Evolutionary conservation across 1,284 basidiomycete species (phyloP).

Genomic region (Ganoderma leucocontextum): DNA sequence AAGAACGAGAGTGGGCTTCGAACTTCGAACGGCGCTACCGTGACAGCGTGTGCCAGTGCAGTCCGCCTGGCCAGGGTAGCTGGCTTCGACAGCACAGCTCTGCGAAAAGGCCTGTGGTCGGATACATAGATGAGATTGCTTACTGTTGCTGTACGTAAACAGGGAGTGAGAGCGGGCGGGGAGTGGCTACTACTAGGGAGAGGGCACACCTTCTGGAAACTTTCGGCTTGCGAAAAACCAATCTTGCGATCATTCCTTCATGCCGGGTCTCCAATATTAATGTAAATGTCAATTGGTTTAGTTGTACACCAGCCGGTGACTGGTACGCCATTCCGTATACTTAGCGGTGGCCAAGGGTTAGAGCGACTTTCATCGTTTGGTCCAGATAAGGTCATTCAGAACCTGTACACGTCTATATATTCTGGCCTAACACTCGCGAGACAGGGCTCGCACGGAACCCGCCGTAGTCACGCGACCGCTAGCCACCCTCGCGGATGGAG

Average conservation of each 20-base stretch:
- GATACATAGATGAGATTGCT: not conserved
- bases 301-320: not conserved
- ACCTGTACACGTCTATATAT: not conserved
- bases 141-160: slow-evolving; percentile 15
- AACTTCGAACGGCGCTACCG: not conserved
- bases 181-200: not conserved
- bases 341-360: not conserved
- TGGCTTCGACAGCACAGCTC: slow-evolving; percentile 22
- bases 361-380: not conserved
- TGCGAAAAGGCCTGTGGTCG: not conserved
- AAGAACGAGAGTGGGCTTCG: not conserved
- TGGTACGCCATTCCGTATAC: not conserved
- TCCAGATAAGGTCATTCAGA: not conserved
- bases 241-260: not conserved
- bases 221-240: not conserved
- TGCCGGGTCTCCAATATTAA: not conserved
- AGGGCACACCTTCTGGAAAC: slow-evolving; percentile 1
- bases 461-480: not conserved
- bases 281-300: not conserved
- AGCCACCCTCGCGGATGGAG: not conserved
- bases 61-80: not conserved
- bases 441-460: not conserved
- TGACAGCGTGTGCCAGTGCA: not conserved
- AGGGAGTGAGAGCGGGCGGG: slow-evolving; percentile 1
- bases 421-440: no score